Evolutionary conservation across 768 basidiomycete species (phyloP).

Genomic region (Mycena olivaceomarginata): DNA sequence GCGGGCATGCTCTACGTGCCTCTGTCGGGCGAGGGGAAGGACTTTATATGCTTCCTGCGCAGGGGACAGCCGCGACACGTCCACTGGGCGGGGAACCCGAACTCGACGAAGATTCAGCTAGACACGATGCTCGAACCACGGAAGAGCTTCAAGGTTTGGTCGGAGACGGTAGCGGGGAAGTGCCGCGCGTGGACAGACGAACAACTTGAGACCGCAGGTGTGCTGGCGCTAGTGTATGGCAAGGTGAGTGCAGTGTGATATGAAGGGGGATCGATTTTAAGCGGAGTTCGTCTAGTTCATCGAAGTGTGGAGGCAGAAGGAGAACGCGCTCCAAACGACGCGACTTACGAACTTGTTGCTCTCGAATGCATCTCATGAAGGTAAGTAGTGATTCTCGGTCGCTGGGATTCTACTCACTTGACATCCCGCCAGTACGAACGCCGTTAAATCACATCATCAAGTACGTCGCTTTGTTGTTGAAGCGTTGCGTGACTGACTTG

Average conservation of each 20-base stretch:
- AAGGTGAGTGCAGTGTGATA: constrained; percentile 64
- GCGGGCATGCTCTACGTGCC: constrained; percentile 87
- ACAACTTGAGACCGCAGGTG: constrained; percentile 88
- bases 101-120: constrained; percentile 65
- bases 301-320: constrained; percentile 91
- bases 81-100: constrained; percentile 88
- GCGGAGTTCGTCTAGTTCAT: constrained; percentile 72
- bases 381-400: constrained; percentile 53
- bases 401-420: constrained; percentile 13
- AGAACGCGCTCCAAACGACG: constrained; percentile 81
- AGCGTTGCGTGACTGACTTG: constrained; percentile 2
- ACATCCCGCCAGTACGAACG: constrained; percentile 74
- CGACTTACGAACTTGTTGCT: constrained; percentile 85
- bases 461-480: constrained; percentile 56
- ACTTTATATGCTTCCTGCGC: constrained; percentile 90
- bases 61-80: constrained; percentile 84
- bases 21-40: constrained; percentile 80
- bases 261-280: neutral
- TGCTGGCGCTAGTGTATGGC: constrained; percentile 86
- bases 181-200: constrained; percentile 88
- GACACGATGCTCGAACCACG: constrained; percentile 78
- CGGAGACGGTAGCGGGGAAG: constrained; percentile 81
- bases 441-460: constrained; percentile 92
- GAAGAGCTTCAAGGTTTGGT: constrained; percentile 89
- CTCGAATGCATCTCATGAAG: constrained; percentile 91